Base-by-base conservation (phyloP, 257 asterid species). In the Solanum ahanhuiri region DNA sequence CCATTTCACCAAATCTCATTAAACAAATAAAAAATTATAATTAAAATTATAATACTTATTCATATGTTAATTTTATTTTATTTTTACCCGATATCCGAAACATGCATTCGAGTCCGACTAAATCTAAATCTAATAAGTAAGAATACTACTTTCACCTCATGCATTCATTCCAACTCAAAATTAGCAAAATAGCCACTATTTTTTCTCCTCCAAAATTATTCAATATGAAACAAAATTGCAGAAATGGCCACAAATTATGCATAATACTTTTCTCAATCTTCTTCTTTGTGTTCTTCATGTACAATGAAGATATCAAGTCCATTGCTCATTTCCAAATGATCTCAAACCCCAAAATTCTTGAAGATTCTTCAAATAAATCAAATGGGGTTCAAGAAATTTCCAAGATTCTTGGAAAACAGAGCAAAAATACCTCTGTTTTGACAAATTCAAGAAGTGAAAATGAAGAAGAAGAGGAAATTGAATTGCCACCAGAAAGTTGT, bases 261-360 rank as follows among this genome's bases (percentile, higher is more conserved):
- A 93, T 87, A 12, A 92, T 92, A 33, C 92, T 92, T 54, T 82
- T 91, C 86, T 93, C 95, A 22, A 83, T 93, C 57, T 93, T 95
- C 43, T 87, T 94, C 17, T 92, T 93, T 48, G 96, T 96, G 7
- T 91, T 95, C 58, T 92, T 95, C 91, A 92, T 93, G 93, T 95
- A 95, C 91, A 93, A 85, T 17, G 97, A 94, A 57, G 98, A 95
- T 79, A 91, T 93, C 10, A 95, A 91, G 75, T 94, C 98, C 88
- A 89, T 93, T 18, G 94, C 98, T 1, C 94, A 92, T 5, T 93
- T 92, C 86, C 96, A 98, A 0, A 92, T 93, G 12, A 91, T 69
- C 1, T 48, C 95, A 3, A 84, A 89, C 14, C 92, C 93, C 4
- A 90, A 90, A 51, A 0, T 85, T 45, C 94, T 90, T 67, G 91